These are phyloP conservation scores for Anacardium occidentale DNA, from an alignment of 345 rosid genomes.

Conservation along the genomic window DNA sequence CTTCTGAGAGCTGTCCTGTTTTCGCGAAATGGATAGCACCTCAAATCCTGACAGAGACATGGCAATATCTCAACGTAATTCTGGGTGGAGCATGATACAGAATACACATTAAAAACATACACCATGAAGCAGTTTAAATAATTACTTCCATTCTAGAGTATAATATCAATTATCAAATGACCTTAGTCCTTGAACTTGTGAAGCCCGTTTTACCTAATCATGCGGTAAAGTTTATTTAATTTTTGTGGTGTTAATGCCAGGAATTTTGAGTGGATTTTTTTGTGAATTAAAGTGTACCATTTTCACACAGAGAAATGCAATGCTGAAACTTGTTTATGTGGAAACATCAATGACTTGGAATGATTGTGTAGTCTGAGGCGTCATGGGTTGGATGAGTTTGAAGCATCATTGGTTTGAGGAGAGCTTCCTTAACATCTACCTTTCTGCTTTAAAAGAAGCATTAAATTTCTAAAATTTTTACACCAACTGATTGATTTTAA, in stretches of 20 bases:
- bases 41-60: too few species aligned
- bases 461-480: too few species aligned
- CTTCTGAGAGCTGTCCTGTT: too few species aligned
- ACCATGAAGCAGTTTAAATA: too few species aligned
- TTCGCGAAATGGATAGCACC: too few species aligned
- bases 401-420: slow-evolving; percentile 17
- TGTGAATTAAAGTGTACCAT: not conserved
- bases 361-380: slow-evolving; percentile 18
- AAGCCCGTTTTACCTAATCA: not conserved
- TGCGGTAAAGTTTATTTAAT: not conserved
- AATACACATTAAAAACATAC: too few species aligned
- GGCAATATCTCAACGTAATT: too few species aligned
- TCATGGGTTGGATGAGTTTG: slow-evolving; percentile 16
- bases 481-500: too few species aligned
- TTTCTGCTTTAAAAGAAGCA: slow-evolving; percentile 21
- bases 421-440: slow-evolving; percentile 8
- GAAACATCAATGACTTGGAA: slow-evolving; percentile 29
- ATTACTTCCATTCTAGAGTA: too few species aligned
- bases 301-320: not conserved
- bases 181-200: too few species aligned
- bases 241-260: not conserved
- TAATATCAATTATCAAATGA: too few species aligned
- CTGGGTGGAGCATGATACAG: too few species aligned
- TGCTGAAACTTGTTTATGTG: slow-evolving; percentile 21
- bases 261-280: not conserved